phyloP scores from a whole-genome alignment of 2,329 filamentous ascomycete genomes.

The Exophiala xenobiotica region DNA sequence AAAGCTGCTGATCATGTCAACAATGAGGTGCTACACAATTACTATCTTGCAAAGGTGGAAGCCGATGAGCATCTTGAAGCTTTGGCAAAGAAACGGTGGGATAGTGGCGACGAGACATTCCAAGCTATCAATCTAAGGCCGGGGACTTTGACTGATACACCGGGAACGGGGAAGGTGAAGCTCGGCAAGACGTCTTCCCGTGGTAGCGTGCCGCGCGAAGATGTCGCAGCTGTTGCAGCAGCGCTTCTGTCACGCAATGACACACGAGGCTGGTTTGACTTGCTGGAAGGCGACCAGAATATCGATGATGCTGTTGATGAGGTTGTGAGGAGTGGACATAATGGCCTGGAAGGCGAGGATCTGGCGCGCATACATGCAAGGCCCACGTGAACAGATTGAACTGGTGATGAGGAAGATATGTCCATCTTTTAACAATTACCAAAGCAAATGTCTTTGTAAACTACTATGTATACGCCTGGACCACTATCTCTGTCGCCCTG shows the following conservation, averaged over 20 bases:
- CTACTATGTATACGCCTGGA: no score
- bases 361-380: constrained; percentile 42
- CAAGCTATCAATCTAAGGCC: constrained; percentile 54
- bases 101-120: constrained; percentile 38
- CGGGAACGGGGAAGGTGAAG: constrained; percentile 48
- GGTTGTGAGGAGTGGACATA: constrained; percentile 45
- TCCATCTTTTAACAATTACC: neutral
- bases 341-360: constrained; percentile 52
- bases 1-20: constrained; percentile 47
- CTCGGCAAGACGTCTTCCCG: constrained; percentile 47
- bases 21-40: constrained; percentile 50
- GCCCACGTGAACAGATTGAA: constrained; percentile 2
- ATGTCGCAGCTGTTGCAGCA: constrained; percentile 54
- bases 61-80: constrained; percentile 57
- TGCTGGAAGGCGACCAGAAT: constrained; percentile 51
- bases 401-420: neutral
- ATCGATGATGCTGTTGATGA: constrained; percentile 49
- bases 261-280: constrained; percentile 54
- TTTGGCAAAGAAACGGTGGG: constrained; percentile 37
- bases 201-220: constrained; percentile 48
- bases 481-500: no score
- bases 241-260: constrained; percentile 49
- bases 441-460: no score
- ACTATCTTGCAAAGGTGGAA: constrained; percentile 55
- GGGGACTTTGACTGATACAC: constrained; percentile 49